Conservation (phyloP, 1,284 basidiomycete species). For the Trichosporon sp. region DNA sequence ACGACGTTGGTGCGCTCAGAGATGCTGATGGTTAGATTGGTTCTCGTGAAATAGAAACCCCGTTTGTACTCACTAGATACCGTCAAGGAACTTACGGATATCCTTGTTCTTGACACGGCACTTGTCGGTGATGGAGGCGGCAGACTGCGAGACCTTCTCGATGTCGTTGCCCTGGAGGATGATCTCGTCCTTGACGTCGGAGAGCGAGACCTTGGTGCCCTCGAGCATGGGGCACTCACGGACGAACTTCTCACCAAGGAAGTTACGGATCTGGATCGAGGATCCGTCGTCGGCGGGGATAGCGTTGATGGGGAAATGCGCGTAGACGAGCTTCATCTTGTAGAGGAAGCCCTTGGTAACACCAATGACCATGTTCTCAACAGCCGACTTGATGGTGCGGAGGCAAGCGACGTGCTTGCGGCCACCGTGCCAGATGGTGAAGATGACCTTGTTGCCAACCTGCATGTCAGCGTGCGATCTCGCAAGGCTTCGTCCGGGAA, state of each 20-base stretch:
- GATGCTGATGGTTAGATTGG: slow-evolving; percentile 18
- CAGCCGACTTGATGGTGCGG: slow-evolving; percentile 88
- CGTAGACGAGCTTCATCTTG: slow-evolving; percentile 99
- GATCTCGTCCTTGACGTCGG: slow-evolving; percentile 93
- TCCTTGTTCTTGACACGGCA: slow-evolving; percentile 97
- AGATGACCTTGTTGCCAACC: slow-evolving; percentile 66
- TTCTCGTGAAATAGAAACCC: neutral
- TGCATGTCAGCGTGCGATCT: slow-evolving; percentile 12
- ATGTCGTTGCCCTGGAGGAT: slow-evolving; percentile 91
- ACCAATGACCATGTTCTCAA: slow-evolving; percentile 96
- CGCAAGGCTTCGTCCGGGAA: neutral
- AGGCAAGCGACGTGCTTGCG: slow-evolving; percentile 99
- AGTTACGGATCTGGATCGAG: slow-evolving; percentile 94
- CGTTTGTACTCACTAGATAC: slow-evolving; percentile 59
- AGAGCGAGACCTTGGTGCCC: slow-evolving; percentile 83
- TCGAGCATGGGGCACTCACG: slow-evolving; percentile 88
- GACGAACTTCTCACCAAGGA: slow-evolving; percentile 72
- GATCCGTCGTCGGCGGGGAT: slow-evolving; percentile 81
- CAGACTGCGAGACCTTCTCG: slow-evolving; percentile 92
- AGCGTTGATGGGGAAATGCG: slow-evolving; percentile 99
- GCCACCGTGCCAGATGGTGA: slow-evolving; percentile 96
- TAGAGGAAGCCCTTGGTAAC: slow-evolving; percentile 99
- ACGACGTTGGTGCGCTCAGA: slow-evolving; percentile 42
- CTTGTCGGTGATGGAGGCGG: slow-evolving; percentile 89
- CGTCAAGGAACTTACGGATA: slow-evolving; percentile 67